phyloP scores from a whole-genome alignment of 352 stramenopile species.

The Blastocystis sp. region DNA sequence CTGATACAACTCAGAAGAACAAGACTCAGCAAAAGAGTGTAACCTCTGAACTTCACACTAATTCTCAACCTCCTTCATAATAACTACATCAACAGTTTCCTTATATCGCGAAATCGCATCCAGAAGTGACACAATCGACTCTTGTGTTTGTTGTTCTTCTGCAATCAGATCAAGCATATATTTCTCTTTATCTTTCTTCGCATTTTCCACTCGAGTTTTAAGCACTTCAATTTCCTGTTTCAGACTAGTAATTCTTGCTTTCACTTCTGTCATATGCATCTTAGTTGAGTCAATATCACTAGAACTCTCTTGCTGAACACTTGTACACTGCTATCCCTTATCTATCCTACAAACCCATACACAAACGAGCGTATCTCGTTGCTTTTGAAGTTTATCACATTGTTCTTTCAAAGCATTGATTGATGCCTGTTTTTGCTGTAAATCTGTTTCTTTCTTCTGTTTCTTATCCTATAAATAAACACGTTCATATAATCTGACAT shows the following conservation, averaged over 20 bases:
- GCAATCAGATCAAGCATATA: background rate
- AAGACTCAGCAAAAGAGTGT: background rate
- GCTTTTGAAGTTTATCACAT: background rate
- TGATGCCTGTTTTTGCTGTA: background rate
- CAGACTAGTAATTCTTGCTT: background rate
- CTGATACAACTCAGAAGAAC: background rate
- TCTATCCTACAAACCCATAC: background rate
- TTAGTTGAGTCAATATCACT: background rate
- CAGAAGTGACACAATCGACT: constrained; percentile 6
- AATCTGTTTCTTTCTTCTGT: constrained; percentile 30
- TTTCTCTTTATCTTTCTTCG: background rate
- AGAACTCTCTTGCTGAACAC: background rate
- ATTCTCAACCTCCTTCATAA: background rate
- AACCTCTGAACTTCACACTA: constrained; percentile 27
- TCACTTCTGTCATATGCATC: background rate
- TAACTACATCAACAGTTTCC: constrained; percentile 37
- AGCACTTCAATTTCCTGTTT: background rate
- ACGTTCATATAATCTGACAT: background rate
- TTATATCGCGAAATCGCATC: constrained; percentile 41
- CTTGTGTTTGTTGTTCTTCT: constrained; percentile 13
- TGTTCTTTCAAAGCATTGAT: background rate
- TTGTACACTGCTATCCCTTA: background rate
- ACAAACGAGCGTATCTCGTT: background rate
- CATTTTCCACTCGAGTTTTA: background rate
- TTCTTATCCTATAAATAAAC: constrained; percentile 8